A percentile compares a stretch with the other conserved stretches of the same genome.
Conservation (phyloP, 495 filamentous ascomycete genomes). For the Hyphodiscus hymeniophilus region DNA sequence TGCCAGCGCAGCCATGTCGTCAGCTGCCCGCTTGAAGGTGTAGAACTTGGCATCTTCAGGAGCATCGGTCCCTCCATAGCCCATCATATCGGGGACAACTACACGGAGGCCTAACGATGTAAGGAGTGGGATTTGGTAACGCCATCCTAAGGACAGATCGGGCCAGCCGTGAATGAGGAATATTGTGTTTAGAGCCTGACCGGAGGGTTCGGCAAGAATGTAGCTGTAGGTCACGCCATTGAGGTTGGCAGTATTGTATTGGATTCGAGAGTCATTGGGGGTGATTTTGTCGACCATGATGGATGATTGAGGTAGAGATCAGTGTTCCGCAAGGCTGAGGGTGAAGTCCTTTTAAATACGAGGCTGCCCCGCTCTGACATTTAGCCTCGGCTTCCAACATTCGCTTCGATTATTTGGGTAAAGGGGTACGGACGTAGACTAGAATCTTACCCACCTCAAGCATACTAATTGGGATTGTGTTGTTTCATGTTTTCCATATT, state of each 20-base stretch:
- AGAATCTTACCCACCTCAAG: no score
- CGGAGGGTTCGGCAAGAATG: constrained; percentile 48
- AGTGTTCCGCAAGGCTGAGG: constrained; percentile 1
- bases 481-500: no score
- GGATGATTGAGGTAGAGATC: background rate
- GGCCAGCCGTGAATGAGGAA: constrained; percentile 58
- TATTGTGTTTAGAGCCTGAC: constrained; percentile 48
- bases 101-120: constrained; percentile 58
- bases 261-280: constrained; percentile 55
- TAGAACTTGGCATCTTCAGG: constrained; percentile 47
- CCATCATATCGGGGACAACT: constrained; percentile 72
- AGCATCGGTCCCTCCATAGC: constrained; percentile 68
- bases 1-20: constrained; percentile 61
- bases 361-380: constrained; percentile 1
- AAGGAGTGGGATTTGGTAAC: constrained; percentile 73
- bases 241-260: constrained; percentile 50
- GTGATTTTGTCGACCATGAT: constrained; percentile 53
- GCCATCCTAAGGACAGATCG: constrained; percentile 66
- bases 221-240: constrained; percentile 65
- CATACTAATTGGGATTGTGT: no score
- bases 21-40: constrained; percentile 57
- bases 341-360: constrained; percentile 1
- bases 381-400: background rate
- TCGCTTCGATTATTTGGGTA: background rate
- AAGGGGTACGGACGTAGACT: no score